Evolutionary conservation across 306 rosid genomes (phyloP).

Genomic region (Malus domestica): ASM211411v1 NC_041789.1:24559001-24559500

Average conservation of each 20-base stretch:
- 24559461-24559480: slow-evolving; percentile 28
- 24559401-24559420: slow-evolving; percentile 1
- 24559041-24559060: slow-evolving; percentile 33
- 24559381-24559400: slow-evolving; percentile 11
- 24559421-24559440: slow-evolving; percentile 6
- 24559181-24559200: slow-evolving; percentile 12
- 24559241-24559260: not conserved
- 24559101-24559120: slow-evolving; percentile 24
- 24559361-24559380: slow-evolving; percentile 9
- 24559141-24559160: not conserved
- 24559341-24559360: slow-evolving; percentile 12
- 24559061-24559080: slow-evolving; percentile 34
- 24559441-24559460: slow-evolving; percentile 22
- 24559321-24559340: slow-evolving; percentile 20
- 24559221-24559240: not conserved
- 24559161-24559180: not conserved
- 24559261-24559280: slow-evolving; percentile 6
- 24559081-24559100: slow-evolving; percentile 37
- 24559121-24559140: slow-evolving; percentile 25
- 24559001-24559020: slow-evolving; percentile 30
- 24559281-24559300: slow-evolving; percentile 29
- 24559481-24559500: slow-evolving; percentile 16
- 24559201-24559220: slow-evolving; percentile 1
- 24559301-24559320: slow-evolving; percentile 32
- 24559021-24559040: slow-evolving; percentile 32